phyloP scores from a whole-genome alignment of 176 grass and related monocot genomes.

The Triticum dicoccoides region DNA sequence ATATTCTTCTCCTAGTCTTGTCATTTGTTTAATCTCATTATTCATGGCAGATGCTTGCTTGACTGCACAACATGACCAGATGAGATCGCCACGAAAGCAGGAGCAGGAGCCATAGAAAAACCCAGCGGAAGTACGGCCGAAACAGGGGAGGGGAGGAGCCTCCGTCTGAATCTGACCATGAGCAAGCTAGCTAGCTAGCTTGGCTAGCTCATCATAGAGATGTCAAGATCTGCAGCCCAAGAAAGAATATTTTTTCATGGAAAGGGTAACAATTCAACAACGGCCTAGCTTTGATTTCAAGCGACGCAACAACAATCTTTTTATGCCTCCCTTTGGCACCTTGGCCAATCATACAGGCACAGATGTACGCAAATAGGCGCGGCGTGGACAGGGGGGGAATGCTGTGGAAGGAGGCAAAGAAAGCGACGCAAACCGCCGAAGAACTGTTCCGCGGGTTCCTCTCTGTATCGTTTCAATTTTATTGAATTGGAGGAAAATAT shows the following conservation, averaged over 20 bases:
- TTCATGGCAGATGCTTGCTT: slow-evolving; percentile 18
- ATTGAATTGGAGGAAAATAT: neutral
- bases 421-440: neutral
- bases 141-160: neutral
- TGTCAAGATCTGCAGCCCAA: slow-evolving; percentile 18
- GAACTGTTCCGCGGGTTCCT: neutral
- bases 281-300: slow-evolving; percentile 38
- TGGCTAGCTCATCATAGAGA: neutral
- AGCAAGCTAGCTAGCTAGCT: neutral
- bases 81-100: slow-evolving; percentile 43
- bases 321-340: neutral
- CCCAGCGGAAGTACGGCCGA: neutral
- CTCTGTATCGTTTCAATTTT: neutral
- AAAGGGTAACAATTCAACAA: slow-evolving; percentile 15
- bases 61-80: slow-evolving; percentile 10
- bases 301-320: neutral
- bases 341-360: slow-evolving; percentile 22
- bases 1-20: neutral
- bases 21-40: neutral
- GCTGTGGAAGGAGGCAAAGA: neutral
- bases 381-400: slow-evolving; percentile 5
- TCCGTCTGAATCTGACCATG: slow-evolving; percentile 21
- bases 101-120: slow-evolving; percentile 7
- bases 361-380: neutral
- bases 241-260: neutral